Evolutionary conservation across 192 early-diverging fungal genomes (phyloP).

Genomic region (Entophlyctis luteolus): DNA sequence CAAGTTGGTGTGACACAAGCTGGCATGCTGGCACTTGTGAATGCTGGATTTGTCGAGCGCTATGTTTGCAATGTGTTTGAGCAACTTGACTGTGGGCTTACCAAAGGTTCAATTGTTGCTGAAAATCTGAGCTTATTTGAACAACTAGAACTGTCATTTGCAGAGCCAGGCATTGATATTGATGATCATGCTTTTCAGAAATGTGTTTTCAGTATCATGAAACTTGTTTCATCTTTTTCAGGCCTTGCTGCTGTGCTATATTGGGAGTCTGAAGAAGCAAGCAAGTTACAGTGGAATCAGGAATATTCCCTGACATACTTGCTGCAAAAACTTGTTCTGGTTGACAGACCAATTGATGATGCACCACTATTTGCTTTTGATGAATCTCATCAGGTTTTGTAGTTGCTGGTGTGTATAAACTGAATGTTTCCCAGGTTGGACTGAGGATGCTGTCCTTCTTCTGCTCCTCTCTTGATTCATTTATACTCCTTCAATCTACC

Average conservation of each 20-base stretch:
- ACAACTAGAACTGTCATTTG: too few species aligned
- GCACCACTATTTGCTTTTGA: conserved; percentile 29
- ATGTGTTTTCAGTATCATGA: conserved; percentile 39
- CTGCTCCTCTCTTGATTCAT: conserved; percentile 43
- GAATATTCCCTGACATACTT: neutral
- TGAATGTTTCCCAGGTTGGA: conserved; percentile 24
- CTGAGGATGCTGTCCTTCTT: conserved; percentile 39
- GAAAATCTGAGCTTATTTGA: too few species aligned
- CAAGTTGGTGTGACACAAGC: conserved; percentile 43
- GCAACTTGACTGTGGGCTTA: conserved; percentile 24
- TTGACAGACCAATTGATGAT: neutral
- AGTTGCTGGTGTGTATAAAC: neutral
- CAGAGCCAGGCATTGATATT: conserved; percentile 25
- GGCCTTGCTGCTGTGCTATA: conserved; percentile 35
- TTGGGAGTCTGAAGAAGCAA: conserved; percentile 7
- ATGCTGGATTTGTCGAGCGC: conserved; percentile 31
- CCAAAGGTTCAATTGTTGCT: neutral
- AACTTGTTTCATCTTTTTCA: conserved; percentile 41
- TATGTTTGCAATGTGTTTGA: conserved; percentile 42
- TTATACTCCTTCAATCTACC: conserved; percentile 35
- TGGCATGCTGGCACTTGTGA: conserved; percentile 44
- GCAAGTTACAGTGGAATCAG: neutral
- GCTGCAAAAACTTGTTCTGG: conserved; percentile 20
- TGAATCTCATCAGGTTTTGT: conserved; percentile 35
- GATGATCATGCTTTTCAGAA: conserved; percentile 38